Evolutionary conservation across 352 stramenopile species (phyloP), one percentile per base, ranked within the genome.

Genomic region (Globisporangium recalcitrans): DNA sequence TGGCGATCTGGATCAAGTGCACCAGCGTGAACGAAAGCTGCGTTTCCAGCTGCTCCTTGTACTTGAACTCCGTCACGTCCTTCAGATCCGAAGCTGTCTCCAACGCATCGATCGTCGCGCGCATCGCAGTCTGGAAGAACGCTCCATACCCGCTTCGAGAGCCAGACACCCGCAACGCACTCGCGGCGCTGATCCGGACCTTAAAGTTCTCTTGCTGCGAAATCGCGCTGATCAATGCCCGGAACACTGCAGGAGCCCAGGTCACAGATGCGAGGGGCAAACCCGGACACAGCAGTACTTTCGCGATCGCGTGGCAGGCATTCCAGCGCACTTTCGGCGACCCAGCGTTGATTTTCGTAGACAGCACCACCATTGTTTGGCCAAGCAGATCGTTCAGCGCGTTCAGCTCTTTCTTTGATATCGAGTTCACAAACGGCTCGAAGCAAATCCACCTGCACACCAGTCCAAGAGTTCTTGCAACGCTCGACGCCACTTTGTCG

Each of bases 131-230:
- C 42, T 78, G 65, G 65, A 86, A 95, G 59, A 93, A 91, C 21
- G 74, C 74, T 8, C 86, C 86, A 59, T 91, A 93, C 5, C 81
- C 74, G 32, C 71, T 85, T 7, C 86, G 80, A 1, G 76, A 81
- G 40, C 82, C 65, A 0, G 84, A 91, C 0, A 95, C 83, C 0
- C 86, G 82, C 11, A 95, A 59, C 9, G 86, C 86, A 55, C 81
- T 91, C 11, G 81, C 82, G 4, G 86, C 85, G 63, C 82, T 93
- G 51, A 95, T 95, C 3, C 86, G 86, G 6, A 95, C 86, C 53
- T 95, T 95, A 61, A 95, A 95, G 63, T 95, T 95, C 53, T 95
- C 86, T 64, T 95, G 86, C 68, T 95, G 86, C 1, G 77, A 67
- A 32, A 93, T 85, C 47, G 86, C 86, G 52, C 65, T 87, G 54